phyloP scores from a whole-genome alignment of 345 rosid species.

The Brassica cretica region DNA sequence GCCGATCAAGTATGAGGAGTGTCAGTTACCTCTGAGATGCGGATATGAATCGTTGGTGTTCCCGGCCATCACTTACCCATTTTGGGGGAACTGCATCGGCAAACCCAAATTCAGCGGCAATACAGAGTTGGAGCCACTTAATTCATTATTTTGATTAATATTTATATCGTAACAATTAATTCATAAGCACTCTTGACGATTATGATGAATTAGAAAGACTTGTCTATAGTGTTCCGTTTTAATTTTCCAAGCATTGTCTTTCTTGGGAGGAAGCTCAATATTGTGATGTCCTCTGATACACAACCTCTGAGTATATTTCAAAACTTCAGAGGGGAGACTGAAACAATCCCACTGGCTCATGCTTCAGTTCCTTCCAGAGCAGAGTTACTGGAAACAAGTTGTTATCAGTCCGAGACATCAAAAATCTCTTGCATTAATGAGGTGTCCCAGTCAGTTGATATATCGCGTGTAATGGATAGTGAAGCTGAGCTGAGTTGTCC shows the following conservation, averaged over 20 bases:
- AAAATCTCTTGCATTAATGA: constrained; percentile 36
- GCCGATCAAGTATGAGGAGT: no score
- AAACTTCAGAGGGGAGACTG: constrained; percentile 59
- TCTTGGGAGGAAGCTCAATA: constrained; percentile 53
- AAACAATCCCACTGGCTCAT: constrained; percentile 34
- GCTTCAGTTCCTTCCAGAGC: constrained; percentile 25
- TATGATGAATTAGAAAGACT: constrained; percentile 44
- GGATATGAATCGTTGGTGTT: no score
- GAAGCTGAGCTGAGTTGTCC: no score
- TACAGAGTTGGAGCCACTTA: no score
- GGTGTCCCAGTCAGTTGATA: constrained; percentile 50
- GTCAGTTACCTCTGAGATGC: no score
- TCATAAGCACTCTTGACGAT: constrained; percentile 27
- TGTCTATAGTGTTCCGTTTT: constrained; percentile 32
- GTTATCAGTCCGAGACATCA: constrained; percentile 40
- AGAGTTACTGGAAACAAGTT: no score
- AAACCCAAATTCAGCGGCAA: no score
- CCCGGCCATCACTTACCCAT: no score
- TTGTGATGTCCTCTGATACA: constrained; percentile 64
- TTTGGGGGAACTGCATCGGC: no score
- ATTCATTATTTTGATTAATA: no score
- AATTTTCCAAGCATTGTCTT: constrained; percentile 48
- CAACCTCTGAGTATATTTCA: no score
- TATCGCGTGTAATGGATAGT: not conserved
- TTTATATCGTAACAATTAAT: no score